These are phyloP conservation scores for Seiridium unicorne DNA, from an alignment of 2,329 filamentous ascomycete species.

Conservation along the genomic window DNA sequence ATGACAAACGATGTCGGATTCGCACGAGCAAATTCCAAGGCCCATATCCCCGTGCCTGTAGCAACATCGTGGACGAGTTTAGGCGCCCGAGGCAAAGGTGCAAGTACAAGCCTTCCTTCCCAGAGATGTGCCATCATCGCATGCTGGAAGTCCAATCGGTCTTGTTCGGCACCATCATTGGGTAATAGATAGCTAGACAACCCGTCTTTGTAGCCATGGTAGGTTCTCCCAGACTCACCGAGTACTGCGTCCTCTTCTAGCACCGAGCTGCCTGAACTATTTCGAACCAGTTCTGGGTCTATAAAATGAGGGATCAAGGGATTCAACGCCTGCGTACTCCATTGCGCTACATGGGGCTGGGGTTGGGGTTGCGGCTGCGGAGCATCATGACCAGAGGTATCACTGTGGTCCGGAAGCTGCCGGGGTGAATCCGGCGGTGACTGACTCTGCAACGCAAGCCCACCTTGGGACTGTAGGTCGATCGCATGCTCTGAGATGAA, in stretches of 20 bases:
- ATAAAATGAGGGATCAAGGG: neutral
- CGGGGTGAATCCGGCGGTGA: no score
- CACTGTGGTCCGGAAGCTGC: no score
- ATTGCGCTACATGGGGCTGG: neutral
- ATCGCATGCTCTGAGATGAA: neutral
- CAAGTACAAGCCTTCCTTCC: neutral
- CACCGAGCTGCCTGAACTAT: neutral
- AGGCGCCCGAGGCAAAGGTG: neutral
- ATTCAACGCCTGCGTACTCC: conserved; percentile 1
- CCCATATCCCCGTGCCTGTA: conserved; percentile 4
- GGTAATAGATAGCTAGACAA: neutral
- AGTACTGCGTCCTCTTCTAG: neutral
- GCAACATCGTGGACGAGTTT: conserved; percentile 1
- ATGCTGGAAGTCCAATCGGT: conserved; percentile 6
- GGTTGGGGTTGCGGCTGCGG: no score
- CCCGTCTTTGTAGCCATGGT: conserved; percentile 5
- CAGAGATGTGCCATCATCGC: conserved; percentile 3
- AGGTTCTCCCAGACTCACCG: conserved; percentile 1
- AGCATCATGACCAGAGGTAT: no score
- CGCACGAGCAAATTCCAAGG: conserved; percentile 3
- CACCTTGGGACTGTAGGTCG: neutral
- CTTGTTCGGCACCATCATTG: conserved; percentile 4
- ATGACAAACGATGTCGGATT: conserved; percentile 7
- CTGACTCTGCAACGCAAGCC: neutral
- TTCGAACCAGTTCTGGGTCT: neutral